phyloP scores from a whole-genome alignment of 805 yeast species.

The Pichia paraexigua region DNA sequence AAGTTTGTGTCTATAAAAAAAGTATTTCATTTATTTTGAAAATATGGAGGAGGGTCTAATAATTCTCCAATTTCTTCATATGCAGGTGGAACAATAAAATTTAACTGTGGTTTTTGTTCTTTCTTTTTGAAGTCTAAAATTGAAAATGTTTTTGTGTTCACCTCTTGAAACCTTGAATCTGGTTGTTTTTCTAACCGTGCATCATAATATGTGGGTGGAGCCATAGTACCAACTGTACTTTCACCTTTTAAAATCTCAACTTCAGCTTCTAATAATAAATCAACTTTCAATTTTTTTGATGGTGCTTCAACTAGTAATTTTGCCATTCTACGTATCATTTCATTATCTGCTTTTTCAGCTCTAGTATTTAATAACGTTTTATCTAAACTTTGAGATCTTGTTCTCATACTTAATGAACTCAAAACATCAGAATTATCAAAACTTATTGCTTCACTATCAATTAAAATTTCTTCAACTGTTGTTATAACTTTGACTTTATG shows the following conservation, averaged over 20 bases:
- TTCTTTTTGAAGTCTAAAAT: background rate
- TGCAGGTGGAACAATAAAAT: constrained; percentile 11
- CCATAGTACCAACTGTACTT: constrained; percentile 17
- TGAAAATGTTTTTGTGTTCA: background rate
- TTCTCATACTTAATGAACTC: constrained; percentile 8
- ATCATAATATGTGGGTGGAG: constrained; percentile 16
- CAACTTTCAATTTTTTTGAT: constrained; percentile 14
- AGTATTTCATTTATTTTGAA: background rate
- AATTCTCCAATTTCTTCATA: constrained; percentile 11
- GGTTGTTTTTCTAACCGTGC: background rate
- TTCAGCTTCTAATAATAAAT: constrained; percentile 17
- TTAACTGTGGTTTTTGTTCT: constrained; percentile 1
- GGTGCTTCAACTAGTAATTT: constrained; percentile 14
- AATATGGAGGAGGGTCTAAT: constrained; percentile 7
- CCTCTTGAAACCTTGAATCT: background rate
- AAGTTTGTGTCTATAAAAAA: background rate
- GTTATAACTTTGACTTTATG: constrained; percentile 17
- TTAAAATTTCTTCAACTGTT: constrained; percentile 5
- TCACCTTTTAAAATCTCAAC: constrained; percentile 15
- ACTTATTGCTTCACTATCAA: background rate
- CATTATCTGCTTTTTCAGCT: constrained; percentile 13
- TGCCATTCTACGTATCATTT: constrained; percentile 17
- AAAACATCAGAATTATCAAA: constrained; percentile 8
- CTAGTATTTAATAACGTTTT: constrained; percentile 2
- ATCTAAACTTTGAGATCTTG: constrained; percentile 8